Evolutionary conservation across 2,329 filamentous ascomycete species (phyloP), one percentile per base, ranked within the genome.

Genomic region (Neofusicoccum sp.): DNA sequence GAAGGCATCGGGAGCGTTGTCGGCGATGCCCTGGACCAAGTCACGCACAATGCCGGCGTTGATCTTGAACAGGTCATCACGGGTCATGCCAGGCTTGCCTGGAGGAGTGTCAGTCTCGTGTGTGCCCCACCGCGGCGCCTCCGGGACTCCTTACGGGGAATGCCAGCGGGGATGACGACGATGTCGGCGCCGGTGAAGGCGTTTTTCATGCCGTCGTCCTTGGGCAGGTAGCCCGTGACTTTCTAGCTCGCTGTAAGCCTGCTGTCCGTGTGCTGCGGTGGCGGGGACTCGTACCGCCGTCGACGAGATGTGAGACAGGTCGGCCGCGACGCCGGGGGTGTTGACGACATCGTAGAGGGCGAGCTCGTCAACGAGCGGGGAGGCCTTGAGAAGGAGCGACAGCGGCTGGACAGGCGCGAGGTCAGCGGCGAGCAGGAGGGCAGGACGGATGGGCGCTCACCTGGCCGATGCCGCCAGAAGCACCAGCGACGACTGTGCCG

Each of bases 11-110:
- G 95, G 95, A 75, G 88, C 88, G 73, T 89, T 86, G 75, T 97
- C 88, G 69, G 93, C 92, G 70, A 91, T 86, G 58, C 90, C 88
- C 83, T 96, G 89, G 70, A 96, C 89, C 68, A 99, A 85, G 69
- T 91, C 92, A 81, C 95, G 91, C 74, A 99, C 95, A 74, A 99
- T 99, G 71, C 93, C 91, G 63, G 95, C 95, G 78, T 99, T 99
- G 84, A 97, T 96, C 82, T 97, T 97, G 89, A 99, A 99, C 63
- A 99, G 90, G 76, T 98, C 95, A 73, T 99, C 95, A 82, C 95
- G 92, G 78, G 90, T 97, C 95, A 99, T 99, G 73, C 95, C 95
- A 71, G 95, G 95, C 86, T 98, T 98, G 81, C 93, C 93, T 97
- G 66, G 62, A 62, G 20, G 36, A 16, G n/a, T 14, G 28, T 56